Evolutionary conservation across 495 filamentous ascomycete genomes (phyloP).

Genomic region (Aspergillus sclerotioniger): DNA sequence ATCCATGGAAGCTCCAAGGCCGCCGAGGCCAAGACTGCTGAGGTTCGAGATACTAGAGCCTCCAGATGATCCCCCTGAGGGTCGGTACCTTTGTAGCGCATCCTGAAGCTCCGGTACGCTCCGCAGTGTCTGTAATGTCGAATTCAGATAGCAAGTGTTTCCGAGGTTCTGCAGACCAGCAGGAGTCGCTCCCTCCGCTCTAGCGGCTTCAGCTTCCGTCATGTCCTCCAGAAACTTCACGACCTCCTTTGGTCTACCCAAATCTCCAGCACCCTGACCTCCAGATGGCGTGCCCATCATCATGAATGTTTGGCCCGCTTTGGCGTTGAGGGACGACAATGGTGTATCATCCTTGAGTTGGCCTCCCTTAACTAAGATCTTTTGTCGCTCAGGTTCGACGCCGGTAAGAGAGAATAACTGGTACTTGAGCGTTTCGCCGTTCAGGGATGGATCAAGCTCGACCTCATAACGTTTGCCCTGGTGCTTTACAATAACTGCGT

Average conservation of each 20-base stretch:
- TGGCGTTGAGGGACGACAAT: constrained; percentile 77
- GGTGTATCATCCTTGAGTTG: constrained; percentile 94
- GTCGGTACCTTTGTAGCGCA: constrained; percentile 68
- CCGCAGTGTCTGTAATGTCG: constrained; percentile 84
- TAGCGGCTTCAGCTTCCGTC: constrained; percentile 90
- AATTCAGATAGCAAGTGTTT: constrained; percentile 98
- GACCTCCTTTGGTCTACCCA: constrained; percentile 75
- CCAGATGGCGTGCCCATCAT: constrained; percentile 91
- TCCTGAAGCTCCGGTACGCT: constrained; percentile 89
- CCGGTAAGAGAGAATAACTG: constrained; percentile 93
- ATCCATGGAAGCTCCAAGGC: constrained; percentile 62
- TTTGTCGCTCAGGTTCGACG: constrained; percentile 94
- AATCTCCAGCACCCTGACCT: constrained; percentile 47
- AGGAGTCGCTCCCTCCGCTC: constrained; percentile 76
- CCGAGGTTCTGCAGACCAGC: constrained; percentile 90
- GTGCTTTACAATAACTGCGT: constrained; percentile 86
- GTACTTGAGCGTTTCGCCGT: constrained; percentile 90
- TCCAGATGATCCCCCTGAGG: constrained; percentile 35
- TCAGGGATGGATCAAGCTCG: constrained; percentile 79
- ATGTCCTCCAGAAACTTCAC: constrained; percentile 95
- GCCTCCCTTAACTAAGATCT: constrained; percentile 89
- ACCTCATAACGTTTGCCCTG: constrained; percentile 91
- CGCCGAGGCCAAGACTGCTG: constrained; percentile 59
- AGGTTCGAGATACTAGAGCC: constrained; percentile 45
- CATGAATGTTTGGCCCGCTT: constrained; percentile 85